Evolutionary conservation across 1,139 yeast genomes (phyloP).

Genomic region (Geotrichum restrictum): DNA sequence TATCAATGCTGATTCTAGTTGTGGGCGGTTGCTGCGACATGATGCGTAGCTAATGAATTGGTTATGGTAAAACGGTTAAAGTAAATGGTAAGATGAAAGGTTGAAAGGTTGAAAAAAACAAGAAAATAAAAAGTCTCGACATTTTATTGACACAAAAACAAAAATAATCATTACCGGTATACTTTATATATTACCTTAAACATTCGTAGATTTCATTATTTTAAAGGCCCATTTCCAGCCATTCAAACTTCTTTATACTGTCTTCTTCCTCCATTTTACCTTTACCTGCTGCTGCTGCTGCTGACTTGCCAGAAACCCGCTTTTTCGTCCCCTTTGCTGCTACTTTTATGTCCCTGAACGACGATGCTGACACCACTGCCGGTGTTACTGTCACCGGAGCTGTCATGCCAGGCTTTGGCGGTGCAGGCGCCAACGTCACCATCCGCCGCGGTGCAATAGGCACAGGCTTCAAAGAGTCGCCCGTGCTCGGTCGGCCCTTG

Average conservation of each 20-base stretch:
- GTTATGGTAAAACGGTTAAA: too few species aligned
- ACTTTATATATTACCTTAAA: too few species aligned
- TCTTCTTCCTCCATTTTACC: neutral
- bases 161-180: neutral
- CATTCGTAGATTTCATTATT: neutral
- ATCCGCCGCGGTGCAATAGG: conserved; percentile 34
- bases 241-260: neutral
- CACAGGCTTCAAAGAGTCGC: conserved; percentile 22
- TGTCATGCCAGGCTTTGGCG: conserved; percentile 7
- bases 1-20: conserved; percentile 19
- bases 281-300: neutral
- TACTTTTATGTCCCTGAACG: neutral
- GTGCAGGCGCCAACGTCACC: conserved; percentile 28
- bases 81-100: too few species aligned
- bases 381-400: conserved; percentile 16
- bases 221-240: conserved; percentile 12
- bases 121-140: neutral
- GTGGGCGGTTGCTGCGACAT: conserved; percentile 1
- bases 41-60: too few species aligned
- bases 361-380: neutral
- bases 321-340: neutral
- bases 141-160: neutral
- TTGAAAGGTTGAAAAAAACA: neutral
- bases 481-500: conserved; percentile 2
- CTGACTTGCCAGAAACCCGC: neutral